Base-by-base conservation (phyloP, 345 rosid species). In the Xanthoceras sorbifolium region DNA sequence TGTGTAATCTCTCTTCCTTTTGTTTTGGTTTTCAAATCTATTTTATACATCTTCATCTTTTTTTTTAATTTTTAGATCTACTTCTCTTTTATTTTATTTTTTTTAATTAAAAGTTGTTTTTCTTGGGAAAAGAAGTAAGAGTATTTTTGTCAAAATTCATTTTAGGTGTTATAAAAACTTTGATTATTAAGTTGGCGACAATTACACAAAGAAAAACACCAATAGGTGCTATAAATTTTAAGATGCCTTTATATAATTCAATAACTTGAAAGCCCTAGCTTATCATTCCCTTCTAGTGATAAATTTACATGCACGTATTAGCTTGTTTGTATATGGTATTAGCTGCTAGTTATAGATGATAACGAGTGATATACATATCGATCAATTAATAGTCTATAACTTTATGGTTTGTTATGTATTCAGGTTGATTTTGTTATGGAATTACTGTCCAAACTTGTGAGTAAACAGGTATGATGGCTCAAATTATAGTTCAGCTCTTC, bases 351-450 rank as follows among this genome's bases (percentile, higher is more conserved):
- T 22, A 17, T 54, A 14, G 25, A 10, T 69, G 20, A 46, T 23
- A 61, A 11, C 25, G 32, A 73, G 73, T 28, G 29, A 40, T 60
- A 40, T 57, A 36, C 9, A 32, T 57, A 36, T n/a, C 68, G 38
- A 48, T 77, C 40, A 38, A 12, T 62, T 36, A 38, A 50, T 44
- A 36, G 59, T 64, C 26, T 15, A 57, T 50, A 22, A 32, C 52
- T 55, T 22, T 25, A 22, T 5, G 70, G 40, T 59, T 75, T 64
- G 66, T 25, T 78, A 71, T 64, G 71, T 61, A 31, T 76, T 78
- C 85, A 95, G 97, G 97, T 95, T 81, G 97, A 93, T 85, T 95
- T 95, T 84, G 97, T 93, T 55, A 95, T 95, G 99, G 97, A 91
- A 84, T 86, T 96, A 74, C 91, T 93, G 66, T 92, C 97, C 77